Evolutionary conservation across 1,284 basidiomycete species (phyloP), one percentile per base, ranked within the genome.

Genomic region (Microbotryum lychnidis-dioicae): DNA sequence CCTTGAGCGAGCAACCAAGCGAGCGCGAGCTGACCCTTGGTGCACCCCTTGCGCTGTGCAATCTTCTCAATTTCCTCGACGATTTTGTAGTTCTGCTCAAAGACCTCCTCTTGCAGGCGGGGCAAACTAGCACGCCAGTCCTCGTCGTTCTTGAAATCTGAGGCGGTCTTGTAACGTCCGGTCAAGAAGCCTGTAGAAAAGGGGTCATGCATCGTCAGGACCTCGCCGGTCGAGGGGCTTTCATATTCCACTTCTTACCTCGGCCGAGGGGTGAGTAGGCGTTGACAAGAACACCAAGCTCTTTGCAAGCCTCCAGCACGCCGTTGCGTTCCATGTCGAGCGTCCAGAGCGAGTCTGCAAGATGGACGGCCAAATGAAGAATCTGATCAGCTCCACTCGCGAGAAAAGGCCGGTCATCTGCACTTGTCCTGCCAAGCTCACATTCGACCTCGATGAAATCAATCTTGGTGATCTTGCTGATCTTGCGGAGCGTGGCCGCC

Each of bases 241-340:
- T 25, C 25, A 33, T 2, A 10, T 3, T 18, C 25, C 51, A 21
- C 56, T 49, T 7, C 61, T 49, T 14, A 58, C 63, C 65, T n/a
- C 84, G 76, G 1, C 83, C 84, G 16, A 86, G 76, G 0, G 83
- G 83, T 14, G 80, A 80, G 70, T 86, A 87, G 4, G 83, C 83
- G 6, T 86, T 76, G 48, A 87, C 77, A 21, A 82, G 71, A 14
- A 78, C 71, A 4, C 74, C 73, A 68, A 54, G 66, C 64, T 76
- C 71, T n/a, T 72, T 69, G 62, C 75, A 76, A 7, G 73, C 71
- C 4, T 71, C 65, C 18, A 78, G 57, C 25, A 80, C 71, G 47
- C 75, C 74, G 50, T 76, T 65, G 54, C 73, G 56, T 68, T 78
- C 76, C 31, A 74, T 72, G 31, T 71, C 71, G 29, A 73, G 76